These are phyloP conservation scores for Musa schizocarpa DNA, from an alignment of 176 grass and related monocot species.

Conservation along the genomic window DNA sequence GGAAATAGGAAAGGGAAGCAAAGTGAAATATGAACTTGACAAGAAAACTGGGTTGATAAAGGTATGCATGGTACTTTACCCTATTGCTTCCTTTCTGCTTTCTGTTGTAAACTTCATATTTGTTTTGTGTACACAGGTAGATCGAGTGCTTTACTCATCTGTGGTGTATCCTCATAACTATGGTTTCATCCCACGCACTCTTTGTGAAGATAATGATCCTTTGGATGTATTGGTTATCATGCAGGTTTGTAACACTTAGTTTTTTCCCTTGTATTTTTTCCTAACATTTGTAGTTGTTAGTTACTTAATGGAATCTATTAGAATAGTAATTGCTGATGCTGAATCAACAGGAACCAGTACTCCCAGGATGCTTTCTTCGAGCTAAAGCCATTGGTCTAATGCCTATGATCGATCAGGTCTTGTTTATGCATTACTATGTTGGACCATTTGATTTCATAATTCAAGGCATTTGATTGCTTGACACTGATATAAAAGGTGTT, in stretches of 20 bases:
- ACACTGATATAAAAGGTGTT: background rate
- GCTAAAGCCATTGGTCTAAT: slow-evolving; percentile 90
- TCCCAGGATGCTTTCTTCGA: slow-evolving; percentile 83
- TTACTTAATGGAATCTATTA: background rate
- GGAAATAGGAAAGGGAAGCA: slow-evolving; percentile 86
- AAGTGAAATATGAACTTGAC: slow-evolving; percentile 97
- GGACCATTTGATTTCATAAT: slow-evolving; percentile 16
- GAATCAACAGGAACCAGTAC: slow-evolving; percentile 67
- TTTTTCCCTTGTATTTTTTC: background rate
- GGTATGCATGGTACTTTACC: slow-evolving; percentile 15
- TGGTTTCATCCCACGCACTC: slow-evolving; percentile 93
- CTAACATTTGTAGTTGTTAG: background rate
- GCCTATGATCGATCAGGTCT: slow-evolving; percentile 99
- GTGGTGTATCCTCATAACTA: slow-evolving; percentile 98
- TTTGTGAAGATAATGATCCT: slow-evolving; percentile 94
- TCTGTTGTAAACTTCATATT: background rate
- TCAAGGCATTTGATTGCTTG: background rate
- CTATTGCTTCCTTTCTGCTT: background rate
- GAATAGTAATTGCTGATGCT: background rate
- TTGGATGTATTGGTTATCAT: slow-evolving; percentile 95
- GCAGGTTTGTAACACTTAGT: slow-evolving; percentile 43
- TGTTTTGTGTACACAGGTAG: slow-evolving; percentile 37
- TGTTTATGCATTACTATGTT: slow-evolving; percentile 5
- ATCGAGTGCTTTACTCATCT: slow-evolving; percentile 91
- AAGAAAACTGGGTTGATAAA: slow-evolving; percentile 96